These are phyloP conservation scores for Candida germanica DNA, from an alignment of 805 yeast species.

Conservation along the genomic window DNA sequence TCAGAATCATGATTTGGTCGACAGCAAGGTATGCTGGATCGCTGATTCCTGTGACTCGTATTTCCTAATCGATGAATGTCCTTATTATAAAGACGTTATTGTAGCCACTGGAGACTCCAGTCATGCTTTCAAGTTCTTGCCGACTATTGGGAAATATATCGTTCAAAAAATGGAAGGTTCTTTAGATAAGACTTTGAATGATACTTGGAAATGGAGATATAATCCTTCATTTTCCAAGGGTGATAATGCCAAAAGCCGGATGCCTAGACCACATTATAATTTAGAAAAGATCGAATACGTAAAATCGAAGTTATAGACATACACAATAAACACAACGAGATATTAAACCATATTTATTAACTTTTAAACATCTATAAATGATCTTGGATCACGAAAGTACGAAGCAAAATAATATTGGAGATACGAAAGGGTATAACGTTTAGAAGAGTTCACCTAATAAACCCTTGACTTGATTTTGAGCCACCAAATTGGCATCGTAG, in stretches of 20 bases:
- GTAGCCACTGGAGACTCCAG: slow-evolving; percentile 52
- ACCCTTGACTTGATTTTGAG: slow-evolving; percentile 16
- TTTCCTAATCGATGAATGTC: slow-evolving; percentile 39
- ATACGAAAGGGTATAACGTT: no score
- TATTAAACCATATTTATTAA: no score
- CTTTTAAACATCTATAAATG: no score
- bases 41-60: slow-evolving; percentile 39
- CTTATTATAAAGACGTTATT: slow-evolving; percentile 24
- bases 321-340: no score
- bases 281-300: slow-evolving; percentile 1
- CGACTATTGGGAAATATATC: slow-evolving; percentile 45
- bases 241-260: slow-evolving; percentile 11
- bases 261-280: slow-evolving; percentile 14
- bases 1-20: slow-evolving; percentile 10
- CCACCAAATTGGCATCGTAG: slow-evolving; percentile 33
- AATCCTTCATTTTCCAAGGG: slow-evolving; percentile 14
- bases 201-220: slow-evolving; percentile 16
- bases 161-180: slow-evolving; percentile 25
- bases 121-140: slow-evolving; percentile 46
- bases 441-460: slow-evolving; percentile 9
- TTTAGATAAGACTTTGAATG: slow-evolving; percentile 20
- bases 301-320: slow-evolving; percentile 1
- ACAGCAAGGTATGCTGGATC: slow-evolving; percentile 16
- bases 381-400: no score
- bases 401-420: no score